Conservation (phyloP, 2,329 filamentous ascomycete species). For the Hypoxylon sp. region DNA sequence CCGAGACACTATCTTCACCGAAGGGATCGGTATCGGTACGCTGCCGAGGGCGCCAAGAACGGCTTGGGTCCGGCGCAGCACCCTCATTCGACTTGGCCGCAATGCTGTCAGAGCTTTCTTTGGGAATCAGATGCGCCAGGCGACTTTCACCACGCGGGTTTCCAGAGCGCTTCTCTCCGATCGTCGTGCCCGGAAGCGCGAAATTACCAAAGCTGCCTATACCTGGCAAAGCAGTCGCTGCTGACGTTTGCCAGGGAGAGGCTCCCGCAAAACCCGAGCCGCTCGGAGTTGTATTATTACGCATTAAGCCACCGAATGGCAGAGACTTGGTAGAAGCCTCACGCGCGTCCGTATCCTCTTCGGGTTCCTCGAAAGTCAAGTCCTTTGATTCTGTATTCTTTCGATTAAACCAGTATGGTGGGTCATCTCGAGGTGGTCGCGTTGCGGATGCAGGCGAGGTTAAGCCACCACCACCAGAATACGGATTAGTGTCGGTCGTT, state of each 20-base stretch:
- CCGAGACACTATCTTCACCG: slow-evolving; percentile 72
- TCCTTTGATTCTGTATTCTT: slow-evolving; percentile 70
- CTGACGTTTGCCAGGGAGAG: slow-evolving; percentile 63
- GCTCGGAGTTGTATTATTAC: slow-evolving; percentile 68
- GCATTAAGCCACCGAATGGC: slow-evolving; percentile 64
- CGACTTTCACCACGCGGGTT: slow-evolving; percentile 82
- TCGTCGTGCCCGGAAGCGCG: slow-evolving; percentile 72
- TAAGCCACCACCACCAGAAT: slow-evolving; percentile 63
- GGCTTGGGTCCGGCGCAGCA: slow-evolving; percentile 57
- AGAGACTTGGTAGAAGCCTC: slow-evolving; percentile 53
- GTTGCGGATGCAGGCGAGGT: slow-evolving; percentile 73
- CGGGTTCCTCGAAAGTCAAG: slow-evolving; percentile 65
- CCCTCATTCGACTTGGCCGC: slow-evolving; percentile 65
- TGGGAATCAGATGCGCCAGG: slow-evolving; percentile 86
- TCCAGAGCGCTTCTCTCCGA: slow-evolving; percentile 81
- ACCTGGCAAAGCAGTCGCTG: slow-evolving; percentile 72
- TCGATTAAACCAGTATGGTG: slow-evolving; percentile 70
- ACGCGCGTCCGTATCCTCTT: slow-evolving; percentile 57
- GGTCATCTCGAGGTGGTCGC: slow-evolving; percentile 75
- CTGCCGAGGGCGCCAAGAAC: slow-evolving; percentile 71
- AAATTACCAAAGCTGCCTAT: slow-evolving; percentile 95
- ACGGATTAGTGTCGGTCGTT: slow-evolving; percentile 79
- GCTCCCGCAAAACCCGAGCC: slow-evolving; percentile 60
- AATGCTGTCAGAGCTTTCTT: slow-evolving; percentile 79
- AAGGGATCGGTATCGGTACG: slow-evolving; percentile 83